phyloP scores from a whole-genome alignment of 2,329 filamentous ascomycete genomes.

The Aspergillus felis region DNA sequence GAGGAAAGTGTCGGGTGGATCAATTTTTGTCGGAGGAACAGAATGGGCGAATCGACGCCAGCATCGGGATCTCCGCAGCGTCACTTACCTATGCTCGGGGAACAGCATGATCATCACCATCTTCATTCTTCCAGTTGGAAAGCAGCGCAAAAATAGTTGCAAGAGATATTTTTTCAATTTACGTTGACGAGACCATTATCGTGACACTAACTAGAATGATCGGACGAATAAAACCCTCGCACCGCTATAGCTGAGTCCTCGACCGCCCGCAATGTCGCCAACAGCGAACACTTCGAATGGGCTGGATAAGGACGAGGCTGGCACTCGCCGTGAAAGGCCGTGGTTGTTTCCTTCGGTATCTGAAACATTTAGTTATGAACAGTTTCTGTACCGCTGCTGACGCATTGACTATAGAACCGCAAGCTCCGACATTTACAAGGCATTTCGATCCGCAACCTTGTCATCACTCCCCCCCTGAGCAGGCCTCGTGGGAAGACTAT shows the following conservation, averaged over 20 bases:
- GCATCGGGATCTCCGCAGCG: constrained; percentile 1
- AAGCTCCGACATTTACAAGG: constrained; percentile 83
- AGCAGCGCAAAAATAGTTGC: background rate
- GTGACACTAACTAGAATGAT: constrained; percentile 16
- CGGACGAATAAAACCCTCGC: background rate
- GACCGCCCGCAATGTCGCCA: constrained; percentile 18
- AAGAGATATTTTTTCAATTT: background rate
- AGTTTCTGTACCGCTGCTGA: background rate
- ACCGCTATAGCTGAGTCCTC: constrained; percentile 10
- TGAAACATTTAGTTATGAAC: background rate
- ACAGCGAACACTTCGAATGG: constrained; percentile 12
- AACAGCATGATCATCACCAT: background rate
- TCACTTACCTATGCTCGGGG: background rate
- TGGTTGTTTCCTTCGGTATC: constrained; percentile 52
- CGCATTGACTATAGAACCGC: constrained; percentile 59
- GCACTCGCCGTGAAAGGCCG: constrained; percentile 42
- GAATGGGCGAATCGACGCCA: constrained; percentile 14
- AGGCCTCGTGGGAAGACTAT: constrained; percentile 58
- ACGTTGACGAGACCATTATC: background rate
- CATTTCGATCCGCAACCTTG: constrained; percentile 81
- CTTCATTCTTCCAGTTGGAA: background rate
- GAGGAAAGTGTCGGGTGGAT: constrained; percentile 23
- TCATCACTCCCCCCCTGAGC: constrained; percentile 56
- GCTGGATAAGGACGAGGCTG: constrained; percentile 22
- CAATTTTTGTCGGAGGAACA: constrained; percentile 33